Evolutionary conservation across 202 grass and related monocot genomes (phyloP).

Genomic region (Setaria italica): DNA sequence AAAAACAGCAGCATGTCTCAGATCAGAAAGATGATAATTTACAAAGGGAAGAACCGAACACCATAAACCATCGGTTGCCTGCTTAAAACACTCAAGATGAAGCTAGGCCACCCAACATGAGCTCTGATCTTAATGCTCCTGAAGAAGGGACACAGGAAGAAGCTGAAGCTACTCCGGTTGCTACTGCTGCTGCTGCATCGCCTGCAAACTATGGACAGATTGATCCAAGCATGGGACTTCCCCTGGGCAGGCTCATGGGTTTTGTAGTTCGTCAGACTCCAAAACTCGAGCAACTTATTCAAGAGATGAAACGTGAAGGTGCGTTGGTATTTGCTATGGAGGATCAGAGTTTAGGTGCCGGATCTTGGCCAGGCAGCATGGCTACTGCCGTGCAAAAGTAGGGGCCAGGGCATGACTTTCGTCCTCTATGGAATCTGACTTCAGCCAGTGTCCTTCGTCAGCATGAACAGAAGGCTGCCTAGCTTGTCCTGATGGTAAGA

Average conservation of each 20-base stretch:
- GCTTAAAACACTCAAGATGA: not conserved
- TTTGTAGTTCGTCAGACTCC: conserved; percentile 17
- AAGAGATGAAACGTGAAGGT: conserved; percentile 16
- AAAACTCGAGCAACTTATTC: conserved; percentile 6
- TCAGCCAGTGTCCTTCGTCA: not conserved
- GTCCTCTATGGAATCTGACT: not conserved
- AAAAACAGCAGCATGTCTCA: not conserved
- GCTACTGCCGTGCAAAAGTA: not conserved
- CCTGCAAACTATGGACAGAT: not conserved
- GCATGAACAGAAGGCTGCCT: not conserved
- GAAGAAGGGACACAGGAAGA: not conserved
- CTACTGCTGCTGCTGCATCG: not conserved
- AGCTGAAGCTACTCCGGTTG: not conserved
- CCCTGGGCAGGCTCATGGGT: not conserved
- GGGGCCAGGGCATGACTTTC: not conserved
- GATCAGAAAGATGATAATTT: not conserved
- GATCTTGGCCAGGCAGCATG: not conserved
- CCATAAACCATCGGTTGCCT: not conserved
- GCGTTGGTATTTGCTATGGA: conserved; percentile 30
- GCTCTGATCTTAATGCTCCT: not conserved
- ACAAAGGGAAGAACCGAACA: not conserved
- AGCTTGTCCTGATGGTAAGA: not conserved
- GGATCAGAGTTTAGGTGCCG: conserved; percentile 10
- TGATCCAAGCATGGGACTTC: not conserved
- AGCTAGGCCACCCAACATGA: not conserved